Base-by-base conservation (phyloP, 257 asterid species). In the Solanum dulcamara region DNA sequence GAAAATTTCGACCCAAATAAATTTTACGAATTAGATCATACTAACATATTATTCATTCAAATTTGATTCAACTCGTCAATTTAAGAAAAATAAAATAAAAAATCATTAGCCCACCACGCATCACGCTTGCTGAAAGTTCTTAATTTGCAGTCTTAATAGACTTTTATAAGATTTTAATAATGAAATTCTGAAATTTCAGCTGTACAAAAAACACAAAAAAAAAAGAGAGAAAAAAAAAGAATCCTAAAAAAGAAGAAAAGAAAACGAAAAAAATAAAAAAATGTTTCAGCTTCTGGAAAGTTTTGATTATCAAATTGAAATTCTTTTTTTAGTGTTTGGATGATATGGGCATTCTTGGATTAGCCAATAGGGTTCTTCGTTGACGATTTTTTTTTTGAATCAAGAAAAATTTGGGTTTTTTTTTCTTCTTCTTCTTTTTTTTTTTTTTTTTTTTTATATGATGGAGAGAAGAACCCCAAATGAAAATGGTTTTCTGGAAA, bases 391-490 rank as follows among this genome's bases (percentile, higher is more conserved):
- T 71, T 37, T 17, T 33, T 68, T 33, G 11, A 75, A 75, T 75
- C 59, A 75, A 75, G 59, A 44, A 74, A 24, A 6, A 0, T 66
- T 33, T 7, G 35, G 37, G 81, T n/a, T 12, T 32, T 35, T 48
- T 81, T 15, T 6, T 13, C 7, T 6, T 2, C 24, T 40, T n/a
- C 74, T 15, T 6, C 7, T 13, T 6, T 2, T 59, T 40, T n/a
- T 12, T 32, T 35, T 48, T 81, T 15, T 6, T 13, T 13, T 6
- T 2, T 59, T 40, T n/a, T 33, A 5, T 4, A 32, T 28, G 24
- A 92, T 93, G 97, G 98, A 91, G 81, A 88, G 90, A 89, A 88
- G 90, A 88, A 81, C 82, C 86, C 62, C n/a, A 46, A 28, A 77
- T 74, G 91, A 85, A 86, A 77, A 87, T 85, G 92, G 87, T 77